These are phyloP conservation scores for Septoria petroselini DNA, from an alignment of 2,329 filamentous ascomycete species.

Conservation along the genomic window DNA sequence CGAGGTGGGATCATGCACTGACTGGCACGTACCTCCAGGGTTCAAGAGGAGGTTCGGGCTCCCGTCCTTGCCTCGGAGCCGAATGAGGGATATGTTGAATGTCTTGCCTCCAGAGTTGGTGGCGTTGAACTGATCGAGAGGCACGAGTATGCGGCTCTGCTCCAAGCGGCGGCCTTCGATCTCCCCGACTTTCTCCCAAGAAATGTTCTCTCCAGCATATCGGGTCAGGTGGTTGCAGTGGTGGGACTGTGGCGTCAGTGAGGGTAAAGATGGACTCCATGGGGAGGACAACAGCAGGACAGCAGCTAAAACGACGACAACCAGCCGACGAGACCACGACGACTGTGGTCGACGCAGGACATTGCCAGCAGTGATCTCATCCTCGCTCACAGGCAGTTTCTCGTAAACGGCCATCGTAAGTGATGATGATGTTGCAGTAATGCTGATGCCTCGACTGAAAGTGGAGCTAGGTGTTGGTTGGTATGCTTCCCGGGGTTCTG, in stretches of 20 bases:
- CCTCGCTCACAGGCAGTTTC: too few species aligned
- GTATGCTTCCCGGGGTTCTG: too few species aligned
- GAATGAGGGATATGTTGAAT: constrained; percentile 25
- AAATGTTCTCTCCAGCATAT: constrained; percentile 26
- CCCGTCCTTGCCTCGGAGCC: constrained; percentile 20
- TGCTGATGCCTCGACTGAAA: too few species aligned
- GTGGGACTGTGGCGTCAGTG: neutral
- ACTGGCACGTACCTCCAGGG: constrained; percentile 13
- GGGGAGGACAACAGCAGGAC: constrained; percentile 2
- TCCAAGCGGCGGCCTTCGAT: constrained; percentile 22
- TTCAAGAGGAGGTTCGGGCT: constrained; percentile 23
- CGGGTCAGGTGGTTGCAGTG: neutral
- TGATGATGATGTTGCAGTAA: too few species aligned
- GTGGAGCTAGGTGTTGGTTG: too few species aligned
- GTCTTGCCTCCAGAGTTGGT: constrained; percentile 26
- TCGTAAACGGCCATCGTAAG: too few species aligned
- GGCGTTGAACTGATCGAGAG: constrained; percentile 28
- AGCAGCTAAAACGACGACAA: neutral
- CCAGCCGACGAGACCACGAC: constrained; percentile 1
- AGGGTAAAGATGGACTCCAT: constrained; percentile 1
- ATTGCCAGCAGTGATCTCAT: too few species aligned
- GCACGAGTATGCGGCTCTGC: constrained; percentile 22
- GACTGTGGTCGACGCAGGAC: neutral
- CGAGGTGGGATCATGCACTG: neutral
- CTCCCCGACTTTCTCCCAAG: constrained; percentile 24